Evolutionary conservation across 2,329 filamentous ascomycete genomes (phyloP).

Genomic region (Rhinocladiella similis): DNA sequence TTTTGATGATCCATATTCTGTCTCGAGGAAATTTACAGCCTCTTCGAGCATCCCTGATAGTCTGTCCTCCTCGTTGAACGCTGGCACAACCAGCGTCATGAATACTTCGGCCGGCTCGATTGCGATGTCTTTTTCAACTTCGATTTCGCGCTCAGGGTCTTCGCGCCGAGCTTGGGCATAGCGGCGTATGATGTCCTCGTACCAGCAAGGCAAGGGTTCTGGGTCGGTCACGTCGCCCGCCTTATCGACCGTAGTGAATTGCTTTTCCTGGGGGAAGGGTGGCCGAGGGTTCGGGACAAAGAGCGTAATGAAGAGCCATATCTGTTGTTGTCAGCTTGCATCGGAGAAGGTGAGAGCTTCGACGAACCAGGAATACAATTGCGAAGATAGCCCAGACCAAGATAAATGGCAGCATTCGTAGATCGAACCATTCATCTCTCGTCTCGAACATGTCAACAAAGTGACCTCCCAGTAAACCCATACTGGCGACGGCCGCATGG

Average conservation of each 20-base stretch:
- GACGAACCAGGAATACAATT: conserved; percentile 21
- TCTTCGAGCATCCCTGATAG: conserved; percentile 85
- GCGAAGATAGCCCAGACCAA: conserved; percentile 27
- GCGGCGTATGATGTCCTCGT: conserved; percentile 69
- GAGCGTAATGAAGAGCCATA: conserved; percentile 68
- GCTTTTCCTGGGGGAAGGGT: conserved; percentile 76
- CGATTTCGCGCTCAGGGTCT: conserved; percentile 33
- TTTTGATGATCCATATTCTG: conserved; percentile 63
- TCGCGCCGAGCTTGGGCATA: conserved; percentile 47
- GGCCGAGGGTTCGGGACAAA: conserved; percentile 79
- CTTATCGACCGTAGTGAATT: conserved; percentile 72
- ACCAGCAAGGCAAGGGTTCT: conserved; percentile 78
- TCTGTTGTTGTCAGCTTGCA: conserved; percentile 40
- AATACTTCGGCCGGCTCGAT: conserved; percentile 76
- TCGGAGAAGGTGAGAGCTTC: neutral
- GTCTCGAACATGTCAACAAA: conserved; percentile 16
- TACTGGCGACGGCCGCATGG: conserved; percentile 5
- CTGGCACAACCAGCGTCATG: conserved; percentile 89
- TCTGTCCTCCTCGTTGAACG: conserved; percentile 89
- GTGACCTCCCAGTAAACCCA: conserved; percentile 26
- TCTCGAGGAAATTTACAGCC: conserved; percentile 81
- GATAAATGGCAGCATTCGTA: conserved; percentile 27
- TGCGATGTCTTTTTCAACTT: conserved; percentile 42
- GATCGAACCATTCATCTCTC: conserved; percentile 15
- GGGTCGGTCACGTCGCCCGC: conserved; percentile 58